These are phyloP conservation scores for Oldenlandia corymbosa DNA, from an alignment of 257 asterid species.

Conservation along the genomic window DNA sequence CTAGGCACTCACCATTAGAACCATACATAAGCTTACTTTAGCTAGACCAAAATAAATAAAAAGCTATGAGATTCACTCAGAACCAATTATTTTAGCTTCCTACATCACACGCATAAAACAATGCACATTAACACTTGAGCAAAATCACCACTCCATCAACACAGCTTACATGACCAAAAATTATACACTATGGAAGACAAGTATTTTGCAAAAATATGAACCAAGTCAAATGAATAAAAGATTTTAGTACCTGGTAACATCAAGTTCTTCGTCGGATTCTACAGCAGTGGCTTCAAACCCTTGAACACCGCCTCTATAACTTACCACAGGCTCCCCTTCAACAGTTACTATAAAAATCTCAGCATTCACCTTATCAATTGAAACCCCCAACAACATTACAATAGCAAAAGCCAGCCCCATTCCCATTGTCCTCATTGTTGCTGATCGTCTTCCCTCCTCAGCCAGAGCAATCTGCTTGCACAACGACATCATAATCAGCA, in stretches of 20 bases:
- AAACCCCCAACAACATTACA: conserved; percentile 32
- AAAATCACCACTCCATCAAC: too few species aligned
- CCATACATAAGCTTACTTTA: too few species aligned
- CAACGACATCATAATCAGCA: neutral
- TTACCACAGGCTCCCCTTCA: conserved; percentile 95
- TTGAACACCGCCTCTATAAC: conserved; percentile 72
- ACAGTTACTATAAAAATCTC: conserved; percentile 77
- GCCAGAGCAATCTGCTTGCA: conserved; percentile 37
- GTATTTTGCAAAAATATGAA: neutral
- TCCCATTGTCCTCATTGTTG: conserved; percentile 45
- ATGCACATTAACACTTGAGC: too few species aligned
- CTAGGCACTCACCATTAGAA: neutral
- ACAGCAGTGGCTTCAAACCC: conserved; percentile 97
- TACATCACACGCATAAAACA: too few species aligned
- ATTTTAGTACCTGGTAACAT: conserved; percentile 60
- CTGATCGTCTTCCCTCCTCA: conserved; percentile 29
- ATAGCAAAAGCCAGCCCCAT: conserved; percentile 29
- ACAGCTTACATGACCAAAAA: neutral
- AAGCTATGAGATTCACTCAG: too few species aligned
- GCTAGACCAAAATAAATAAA: neutral
- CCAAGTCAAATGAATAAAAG: conserved; percentile 10
- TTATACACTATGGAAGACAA: too few species aligned
- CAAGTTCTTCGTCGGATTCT: conserved; percentile 74
- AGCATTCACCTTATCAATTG: conserved; percentile 38
- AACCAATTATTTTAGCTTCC: too few species aligned